Base-by-base conservation (phyloP, 2,329 filamentous ascomycete genomes). In the Aspergillus luchuensis region DNA sequence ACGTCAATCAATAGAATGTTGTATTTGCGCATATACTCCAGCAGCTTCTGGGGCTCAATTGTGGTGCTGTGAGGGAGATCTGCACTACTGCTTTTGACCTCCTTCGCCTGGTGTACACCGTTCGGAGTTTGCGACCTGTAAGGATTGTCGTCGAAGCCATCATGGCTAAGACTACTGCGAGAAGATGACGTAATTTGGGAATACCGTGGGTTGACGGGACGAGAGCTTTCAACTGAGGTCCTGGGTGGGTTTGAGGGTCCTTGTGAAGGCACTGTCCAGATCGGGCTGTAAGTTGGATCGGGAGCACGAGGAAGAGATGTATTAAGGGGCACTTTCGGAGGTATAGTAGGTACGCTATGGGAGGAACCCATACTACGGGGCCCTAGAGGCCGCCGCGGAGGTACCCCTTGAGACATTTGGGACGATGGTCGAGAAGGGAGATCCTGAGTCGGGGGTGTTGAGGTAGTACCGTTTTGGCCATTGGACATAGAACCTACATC, bases 1-100 rank as follows among this genome's bases (percentile, higher is more conserved):
- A 97, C 87, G 74, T 99, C 95, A 65, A 99, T 92, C 23, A 98
- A 75, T 11, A 99, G 79, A 23, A 97, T 82, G 62, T 77, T 87
- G 78, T 78, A 92, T 62, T 71, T 84, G 66, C 70, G 81, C 74
- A 96, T 85, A 58, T 90, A 90, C 50, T 88, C 84, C 62, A 89
- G 84, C 1, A 99, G 82, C 57, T 89, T 87, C 59, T 90, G 83
- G 0, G 90, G 85, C 2, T 85, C 86, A 43, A 97, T 89, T 73
- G 79, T 85, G 72, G 75, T 82, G 71, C 74, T 89, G 72, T 73
- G 87, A 63, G 78, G 82, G 67, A 80, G 82, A 58, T 85, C 72
- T 64, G 77, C 64, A 62, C 80, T 70, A 77, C 75, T 72, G 77
- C 79, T 75, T 74, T 76, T 67, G 67, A 72, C 60, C 41, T 78